Base-by-base conservation (phyloP, 352 stramenopile species). In the Phytophthora colocasiae region DNA sequence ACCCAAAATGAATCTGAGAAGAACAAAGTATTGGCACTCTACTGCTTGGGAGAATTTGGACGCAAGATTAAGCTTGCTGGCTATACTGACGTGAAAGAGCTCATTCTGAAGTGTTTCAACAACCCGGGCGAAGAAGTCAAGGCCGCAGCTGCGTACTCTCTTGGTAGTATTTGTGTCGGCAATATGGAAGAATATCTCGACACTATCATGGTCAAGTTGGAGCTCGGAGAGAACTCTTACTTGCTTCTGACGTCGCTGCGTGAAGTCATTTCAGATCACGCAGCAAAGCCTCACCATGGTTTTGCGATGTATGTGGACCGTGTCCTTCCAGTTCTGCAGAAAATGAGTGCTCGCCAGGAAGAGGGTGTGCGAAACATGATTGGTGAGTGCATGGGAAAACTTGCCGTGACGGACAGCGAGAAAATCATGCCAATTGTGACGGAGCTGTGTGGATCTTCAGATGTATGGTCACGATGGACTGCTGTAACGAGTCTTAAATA, bases 341-440 rank as follows among this genome's bases (percentile, higher is more conserved):
- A 86, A 19, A 90, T 99, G 68, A 98, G 90, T 58, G 79, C 91
- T 27, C 92, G 89, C 59, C 78, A 97, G 26, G 96, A 99, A 77
- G 97, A 99, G 81, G 93, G 95, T 17, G 92, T 99, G 44, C 88
- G 97, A 36, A 98, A 98, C 52, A 99, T 99, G 91, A 97, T 99
- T 19, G 96, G 97, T 6, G 97, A 99, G 77, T 99, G 97, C 73
- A 69, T 99, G 17, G 97, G 97, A 50, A 97, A 96, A 44, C 83
- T 99, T 39, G 87, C 92, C 24, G 92, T 95, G 51, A 92, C 98
- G 22, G 81, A 98, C 50, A 91, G 89, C 11, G 69, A 73, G 8
- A 82, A 87, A 41, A 85, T 99, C n/a, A 84, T 98, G 43, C 87
- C 95, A 15, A 84, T 96, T 52, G 73, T 99, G n/a, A 73, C 83